Percentiles rank a stretch among this genome's conserved stretches.
phyloP scores from a whole-genome alignment of 176 grass and related monocot species.

The Alopecurus myosuroides region DNA sequence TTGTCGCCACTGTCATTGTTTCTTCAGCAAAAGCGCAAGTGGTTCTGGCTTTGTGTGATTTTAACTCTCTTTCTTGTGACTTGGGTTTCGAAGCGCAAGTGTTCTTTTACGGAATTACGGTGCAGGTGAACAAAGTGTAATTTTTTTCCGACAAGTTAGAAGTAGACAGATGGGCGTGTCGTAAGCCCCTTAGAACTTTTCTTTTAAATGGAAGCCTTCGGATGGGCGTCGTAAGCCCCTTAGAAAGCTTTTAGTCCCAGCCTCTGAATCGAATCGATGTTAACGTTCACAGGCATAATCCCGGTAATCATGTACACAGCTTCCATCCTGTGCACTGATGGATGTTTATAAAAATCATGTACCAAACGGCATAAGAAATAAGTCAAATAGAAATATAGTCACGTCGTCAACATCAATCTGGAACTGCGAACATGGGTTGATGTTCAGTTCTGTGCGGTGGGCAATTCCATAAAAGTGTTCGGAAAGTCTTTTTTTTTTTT shows the following conservation, averaged over 20 bases:
- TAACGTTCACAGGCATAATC: background rate
- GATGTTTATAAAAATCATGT: background rate
- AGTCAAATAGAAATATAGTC: background rate
- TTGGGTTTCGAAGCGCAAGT: background rate
- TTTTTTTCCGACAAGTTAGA: background rate
- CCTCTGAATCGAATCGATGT: no score
- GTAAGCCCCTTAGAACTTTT: no score
- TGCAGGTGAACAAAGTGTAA: background rate
- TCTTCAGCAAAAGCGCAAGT: background rate
- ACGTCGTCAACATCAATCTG: background rate
- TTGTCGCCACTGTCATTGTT: background rate
- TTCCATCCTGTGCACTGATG: background rate
- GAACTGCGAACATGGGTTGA: background rate
- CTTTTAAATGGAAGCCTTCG: no score
- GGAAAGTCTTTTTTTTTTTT: no score
- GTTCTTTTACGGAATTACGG: background rate
- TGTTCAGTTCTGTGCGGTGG: background rate
- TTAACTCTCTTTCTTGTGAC: background rate
- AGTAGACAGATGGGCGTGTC: background rate
- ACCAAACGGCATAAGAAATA: background rate
- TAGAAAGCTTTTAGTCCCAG: no score
- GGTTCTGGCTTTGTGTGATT: background rate
- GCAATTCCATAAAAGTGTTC: no score
- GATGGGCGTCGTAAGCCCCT: no score
- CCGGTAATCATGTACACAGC: background rate